phyloP scores from a whole-genome alignment of 257 asterid genomes.

The Capsicum baccatum region DNA sequence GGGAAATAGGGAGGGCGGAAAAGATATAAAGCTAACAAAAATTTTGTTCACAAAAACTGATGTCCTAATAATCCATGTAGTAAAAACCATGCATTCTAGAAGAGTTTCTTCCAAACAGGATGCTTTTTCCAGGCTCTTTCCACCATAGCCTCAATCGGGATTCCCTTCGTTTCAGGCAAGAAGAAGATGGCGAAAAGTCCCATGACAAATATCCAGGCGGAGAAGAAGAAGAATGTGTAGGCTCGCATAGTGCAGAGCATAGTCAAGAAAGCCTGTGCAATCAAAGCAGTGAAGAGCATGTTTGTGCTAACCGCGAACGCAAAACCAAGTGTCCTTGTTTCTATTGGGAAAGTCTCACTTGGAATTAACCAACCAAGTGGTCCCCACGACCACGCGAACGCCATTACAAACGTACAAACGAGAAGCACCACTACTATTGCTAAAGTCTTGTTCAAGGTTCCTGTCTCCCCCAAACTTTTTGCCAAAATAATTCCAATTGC shows the following conservation, averaged over 20 bases:
- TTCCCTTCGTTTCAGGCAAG: constrained; percentile 50
- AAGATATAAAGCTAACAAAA: neutral
- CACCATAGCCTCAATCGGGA: constrained; percentile 39
- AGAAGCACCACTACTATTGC: constrained; percentile 56
- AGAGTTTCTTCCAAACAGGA: constrained; percentile 44
- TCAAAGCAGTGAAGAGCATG: constrained; percentile 45
- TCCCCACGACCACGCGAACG: constrained; percentile 92
- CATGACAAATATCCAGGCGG: constrained; percentile 39
- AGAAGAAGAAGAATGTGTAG: constrained; percentile 48
- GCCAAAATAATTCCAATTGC: constrained; percentile 58
- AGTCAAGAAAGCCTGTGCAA: constrained; percentile 47
- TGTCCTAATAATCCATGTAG: neutral
- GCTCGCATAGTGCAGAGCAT: constrained; percentile 48
- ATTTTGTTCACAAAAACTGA: neutral
- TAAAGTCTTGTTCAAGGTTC: constrained; percentile 42
- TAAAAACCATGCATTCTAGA: neutral
- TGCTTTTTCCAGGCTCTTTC: constrained; percentile 49
- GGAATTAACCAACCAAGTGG: constrained; percentile 84
- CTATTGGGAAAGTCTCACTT: constrained; percentile 70
- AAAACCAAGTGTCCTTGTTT: constrained; percentile 71
- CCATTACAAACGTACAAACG: constrained; percentile 68
- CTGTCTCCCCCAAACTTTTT: constrained; percentile 42
- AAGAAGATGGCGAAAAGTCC: constrained; percentile 41
- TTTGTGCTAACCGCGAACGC: constrained; percentile 72
- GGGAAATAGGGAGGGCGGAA: neutral